Evolutionary conservation across 2,329 filamentous ascomycete species (phyloP).

Genomic region (Hymenoscyphus infarciens): DNA sequence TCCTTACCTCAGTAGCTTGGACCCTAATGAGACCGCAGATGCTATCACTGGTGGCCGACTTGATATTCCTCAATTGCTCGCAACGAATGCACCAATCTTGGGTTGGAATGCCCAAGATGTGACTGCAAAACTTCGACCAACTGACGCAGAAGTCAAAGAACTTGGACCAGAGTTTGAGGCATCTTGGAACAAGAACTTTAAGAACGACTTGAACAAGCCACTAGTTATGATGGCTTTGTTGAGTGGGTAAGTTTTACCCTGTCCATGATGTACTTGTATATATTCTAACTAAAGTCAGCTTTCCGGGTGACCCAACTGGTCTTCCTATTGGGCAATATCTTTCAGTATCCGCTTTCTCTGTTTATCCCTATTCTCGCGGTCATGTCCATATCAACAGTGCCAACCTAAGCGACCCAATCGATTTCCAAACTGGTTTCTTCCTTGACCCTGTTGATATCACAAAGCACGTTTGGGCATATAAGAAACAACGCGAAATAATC

Average conservation of each 20-base stretch:
- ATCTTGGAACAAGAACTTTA: conserved; percentile 54
- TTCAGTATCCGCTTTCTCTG: conserved; percentile 40
- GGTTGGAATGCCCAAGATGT: conserved; percentile 52
- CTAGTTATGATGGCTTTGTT: conserved; percentile 40
- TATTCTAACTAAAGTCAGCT: conserved; percentile 3
- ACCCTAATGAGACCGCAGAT: conserved; percentile 45
- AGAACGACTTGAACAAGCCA: conserved; percentile 15
- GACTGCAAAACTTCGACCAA: conserved; percentile 50
- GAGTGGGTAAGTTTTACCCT: conserved; percentile 8
- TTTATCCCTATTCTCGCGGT: conserved; percentile 58
- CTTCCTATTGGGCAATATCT: conserved; percentile 11
- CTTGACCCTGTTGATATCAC: conserved; percentile 51
- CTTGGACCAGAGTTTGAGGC: conserved; percentile 49
- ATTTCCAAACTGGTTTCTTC: conserved; percentile 56
- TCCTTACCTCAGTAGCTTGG: conserved; percentile 44
- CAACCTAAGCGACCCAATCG: conserved; percentile 39
- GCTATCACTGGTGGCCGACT: conserved; percentile 44
- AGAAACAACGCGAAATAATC: conserved; percentile 56
- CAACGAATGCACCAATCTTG: conserved; percentile 37
- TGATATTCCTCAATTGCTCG: conserved; percentile 39
- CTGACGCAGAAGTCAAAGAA: conserved; percentile 48
- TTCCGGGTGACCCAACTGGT: conserved; percentile 9
- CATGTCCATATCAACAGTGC: conserved; percentile 52
- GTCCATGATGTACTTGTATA: not conserved
- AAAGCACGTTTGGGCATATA: conserved; percentile 58